phyloP scores from a whole-genome alignment of 345 rosid species.

The Eutrema yunnanense region DNA sequence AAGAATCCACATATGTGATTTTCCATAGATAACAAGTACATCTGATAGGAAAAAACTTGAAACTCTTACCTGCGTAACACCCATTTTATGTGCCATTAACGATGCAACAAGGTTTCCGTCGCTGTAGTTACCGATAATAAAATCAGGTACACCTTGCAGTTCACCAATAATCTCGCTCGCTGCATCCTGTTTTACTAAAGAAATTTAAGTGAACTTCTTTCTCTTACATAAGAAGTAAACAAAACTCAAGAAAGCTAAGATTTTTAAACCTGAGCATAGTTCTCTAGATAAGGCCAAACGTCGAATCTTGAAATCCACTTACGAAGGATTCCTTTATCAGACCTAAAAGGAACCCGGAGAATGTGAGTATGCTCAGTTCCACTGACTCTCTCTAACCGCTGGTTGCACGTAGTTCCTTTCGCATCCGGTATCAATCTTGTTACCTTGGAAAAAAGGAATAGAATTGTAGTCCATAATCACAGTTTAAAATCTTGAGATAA shows the following conservation, averaged over 20 bases:
- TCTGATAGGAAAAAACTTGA: background rate
- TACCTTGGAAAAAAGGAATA: conserved; percentile 41
- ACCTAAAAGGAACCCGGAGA: conserved; percentile 88
- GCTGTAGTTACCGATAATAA: conserved; percentile 95
- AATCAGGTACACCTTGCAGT: conserved; percentile 81
- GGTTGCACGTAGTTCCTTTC: conserved; percentile 92
- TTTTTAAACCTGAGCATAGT: conserved; percentile 65
- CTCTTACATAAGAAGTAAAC: background rate
- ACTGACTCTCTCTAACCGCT: conserved; percentile 82
- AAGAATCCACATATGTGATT: conserved; percentile 8
- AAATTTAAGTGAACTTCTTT: background rate
- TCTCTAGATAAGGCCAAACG: conserved; percentile 97
- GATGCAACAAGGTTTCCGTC: conserved; percentile 99
- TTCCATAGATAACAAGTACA: background rate
- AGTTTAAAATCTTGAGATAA: background rate
- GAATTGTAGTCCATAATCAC: background rate
- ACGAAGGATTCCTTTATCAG: conserved; percentile 79
- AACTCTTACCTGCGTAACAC: conserved; percentile 72
- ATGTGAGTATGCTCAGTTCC: conserved; percentile 86
- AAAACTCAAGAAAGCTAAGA: background rate
- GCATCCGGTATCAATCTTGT: conserved; percentile 93
- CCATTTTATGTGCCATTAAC: conserved; percentile 85
- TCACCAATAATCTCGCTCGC: conserved; percentile 87
- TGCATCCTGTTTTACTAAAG: conserved; percentile 49
- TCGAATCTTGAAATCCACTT: conserved; percentile 98